Evolutionary conservation across 2,329 filamentous ascomycete species (phyloP).

Genomic region (Aureobasidium mangrovei): DNA sequence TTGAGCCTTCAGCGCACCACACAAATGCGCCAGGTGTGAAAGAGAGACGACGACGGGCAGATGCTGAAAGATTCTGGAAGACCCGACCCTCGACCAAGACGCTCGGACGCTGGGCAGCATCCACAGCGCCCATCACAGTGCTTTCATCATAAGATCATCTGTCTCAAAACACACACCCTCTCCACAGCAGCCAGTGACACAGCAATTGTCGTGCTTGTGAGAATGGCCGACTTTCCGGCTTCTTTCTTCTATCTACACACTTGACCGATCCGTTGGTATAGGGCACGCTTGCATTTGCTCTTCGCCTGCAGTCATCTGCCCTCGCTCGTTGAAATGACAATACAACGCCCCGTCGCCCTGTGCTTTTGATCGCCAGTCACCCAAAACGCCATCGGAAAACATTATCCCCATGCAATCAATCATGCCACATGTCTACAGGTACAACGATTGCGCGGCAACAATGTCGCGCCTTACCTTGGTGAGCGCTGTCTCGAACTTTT

Average conservation of each 20-base stretch:
- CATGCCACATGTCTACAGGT: constrained; percentile 49
- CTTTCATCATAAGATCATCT: background rate
- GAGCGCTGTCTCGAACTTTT: constrained; percentile 83
- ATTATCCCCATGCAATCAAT: background rate
- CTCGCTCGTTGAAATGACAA: constrained; percentile 10
- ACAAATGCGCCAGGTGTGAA: constrained; percentile 8
- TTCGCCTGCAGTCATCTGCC: background rate
- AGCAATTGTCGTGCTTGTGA: background rate
- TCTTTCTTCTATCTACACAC: constrained; percentile 2
- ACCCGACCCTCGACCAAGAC: background rate
- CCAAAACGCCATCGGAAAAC: constrained; percentile 2
- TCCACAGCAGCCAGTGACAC: background rate
- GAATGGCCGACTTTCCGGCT: background rate
- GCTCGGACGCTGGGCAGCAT: background rate
- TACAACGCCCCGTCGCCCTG: constrained; percentile 5
- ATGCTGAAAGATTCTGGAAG: constrained; percentile 7
- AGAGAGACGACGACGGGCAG: background rate
- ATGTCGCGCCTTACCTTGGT: constrained; percentile 85
- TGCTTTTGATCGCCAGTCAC: background rate
- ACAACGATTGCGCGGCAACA: constrained; percentile 88
- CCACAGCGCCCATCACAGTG: no score
- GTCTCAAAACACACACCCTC: background rate
- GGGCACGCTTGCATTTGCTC: background rate
- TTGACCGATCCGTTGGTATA: background rate
- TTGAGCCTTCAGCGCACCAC: constrained; percentile 5